Conservation (phyloP, 1,139 yeast species). For the Hyphopichia fennica region DNA sequence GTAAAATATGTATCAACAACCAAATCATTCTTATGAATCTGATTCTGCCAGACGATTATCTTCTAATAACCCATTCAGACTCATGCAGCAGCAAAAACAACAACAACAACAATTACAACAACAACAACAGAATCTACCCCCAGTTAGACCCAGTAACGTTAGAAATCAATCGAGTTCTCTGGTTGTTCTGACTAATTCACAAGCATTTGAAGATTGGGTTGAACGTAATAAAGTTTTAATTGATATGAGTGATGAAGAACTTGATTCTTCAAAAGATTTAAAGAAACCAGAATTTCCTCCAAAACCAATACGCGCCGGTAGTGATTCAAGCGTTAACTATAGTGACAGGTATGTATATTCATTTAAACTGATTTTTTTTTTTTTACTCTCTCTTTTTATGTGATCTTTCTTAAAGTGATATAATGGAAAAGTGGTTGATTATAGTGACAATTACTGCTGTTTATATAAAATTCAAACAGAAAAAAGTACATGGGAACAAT, state of each 20-base stretch:
- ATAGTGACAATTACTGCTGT: no score
- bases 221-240: slow-evolving; percentile 45
- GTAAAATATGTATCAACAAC: slow-evolving; percentile 41
- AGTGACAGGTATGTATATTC: slow-evolving; percentile 28
- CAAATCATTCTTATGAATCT: slow-evolving; percentile 34
- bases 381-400: no score
- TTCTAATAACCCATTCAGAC: slow-evolving; percentile 61
- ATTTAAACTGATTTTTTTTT: no score
- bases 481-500: no score
- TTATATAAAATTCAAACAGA: no score
- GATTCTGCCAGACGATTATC: slow-evolving; percentile 51
- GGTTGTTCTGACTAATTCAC: slow-evolving; percentile 22
- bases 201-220: slow-evolving; percentile 53
- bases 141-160: neutral
- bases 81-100: slow-evolving; percentile 3
- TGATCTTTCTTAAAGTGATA: no score
- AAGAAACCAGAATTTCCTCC: slow-evolving; percentile 30
- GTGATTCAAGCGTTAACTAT: slow-evolving; percentile 44
- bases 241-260: slow-evolving; percentile 45
- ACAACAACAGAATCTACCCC: slow-evolving; percentile 7
- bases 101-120: slow-evolving; percentile 4
- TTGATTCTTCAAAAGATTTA: slow-evolving; percentile 20
- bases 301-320: slow-evolving; percentile 30
- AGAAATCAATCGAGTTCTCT: slow-evolving; percentile 16
- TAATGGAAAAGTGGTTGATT: no score